Base-by-base conservation (phyloP, 2,329 filamentous ascomycete genomes). In the Scytalidium sp. region DNA sequence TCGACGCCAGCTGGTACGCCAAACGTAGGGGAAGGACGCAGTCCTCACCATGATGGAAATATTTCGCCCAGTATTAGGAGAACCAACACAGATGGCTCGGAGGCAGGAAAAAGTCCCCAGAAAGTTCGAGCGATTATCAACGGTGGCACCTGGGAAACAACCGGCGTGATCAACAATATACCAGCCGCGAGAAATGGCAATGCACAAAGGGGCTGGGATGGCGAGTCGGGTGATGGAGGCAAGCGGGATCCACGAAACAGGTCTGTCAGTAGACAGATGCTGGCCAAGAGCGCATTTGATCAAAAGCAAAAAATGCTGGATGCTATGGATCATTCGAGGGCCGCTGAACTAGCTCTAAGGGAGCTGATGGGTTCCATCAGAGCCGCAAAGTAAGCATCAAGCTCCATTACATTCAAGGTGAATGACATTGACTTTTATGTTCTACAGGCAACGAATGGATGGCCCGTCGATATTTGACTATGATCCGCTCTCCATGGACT, bases 401-500 rank as follows among this genome's bases (percentile, higher is more conserved):
- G 25, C n/a, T 27, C 43, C 13, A 32, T n/a, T 29, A 17, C 19
- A 49, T n/a, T 17, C 32, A 22, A 21, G 19, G 21, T 46, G 49
- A 41, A 36, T 47, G 32, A 36, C 32, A 44, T 51, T 59, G 45
- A 59, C 46, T 25, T 13, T 19, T 40, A 15, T 36, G 13, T 4
- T 36, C 32, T 36, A 19, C 53, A 84, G 81, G 59, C 74, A 77
- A 59, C 75, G 81, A 43, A 71, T 83, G 44, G 76, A 83, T 52
- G 72, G 75, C 56, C 78, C 79, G 8, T 72, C 75, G 58, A 81
- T 83, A 2, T 85, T 86, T 60, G 88, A 93, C 56, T 95, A 96
- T 70, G 89, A 97, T 57, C 87, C 93, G 27, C 81, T 92, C 53
- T 78, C 87, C 4, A 83, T 96, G 65, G 90, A 90, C 52, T 97